Evolutionary conservation across 208 protist species (phyloP).

Genomic region (Crithidia expoeki): DNA sequence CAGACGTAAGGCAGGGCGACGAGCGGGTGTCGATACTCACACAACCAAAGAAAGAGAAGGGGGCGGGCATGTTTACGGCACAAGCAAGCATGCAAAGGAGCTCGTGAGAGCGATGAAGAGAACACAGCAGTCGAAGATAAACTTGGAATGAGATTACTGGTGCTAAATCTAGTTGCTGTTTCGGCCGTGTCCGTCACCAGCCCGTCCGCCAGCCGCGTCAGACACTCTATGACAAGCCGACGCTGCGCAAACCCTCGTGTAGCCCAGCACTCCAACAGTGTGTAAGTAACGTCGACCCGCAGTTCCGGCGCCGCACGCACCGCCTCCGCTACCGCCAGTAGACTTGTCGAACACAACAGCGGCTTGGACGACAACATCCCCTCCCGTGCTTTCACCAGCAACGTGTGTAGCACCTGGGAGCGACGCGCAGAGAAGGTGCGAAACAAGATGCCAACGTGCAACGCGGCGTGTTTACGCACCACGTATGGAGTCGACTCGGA

Average conservation of each 20-base stretch:
- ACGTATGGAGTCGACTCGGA: slow-evolving; percentile 42
- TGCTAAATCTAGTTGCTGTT: too few relatives aligned
- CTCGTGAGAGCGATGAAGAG: background rate
- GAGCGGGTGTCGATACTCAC: slow-evolving; percentile 55
- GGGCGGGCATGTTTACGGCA: slow-evolving; percentile 47
- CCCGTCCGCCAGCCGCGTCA: slow-evolving; percentile 46
- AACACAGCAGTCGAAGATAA: background rate
- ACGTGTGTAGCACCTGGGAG: slow-evolving; percentile 53
- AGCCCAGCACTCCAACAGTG: slow-evolving; percentile 80
- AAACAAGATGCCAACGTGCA: slow-evolving; percentile 60
- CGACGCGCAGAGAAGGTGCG: slow-evolving; percentile 44
- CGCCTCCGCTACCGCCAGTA: slow-evolving; percentile 71
- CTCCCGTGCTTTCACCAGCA: slow-evolving; percentile 56
- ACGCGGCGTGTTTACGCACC: slow-evolving; percentile 60
- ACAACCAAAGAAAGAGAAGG: slow-evolving; percentile 75
- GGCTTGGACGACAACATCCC: slow-evolving; percentile 52
- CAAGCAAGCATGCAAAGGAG: slow-evolving; percentile 28
- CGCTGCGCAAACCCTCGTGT: slow-evolving; percentile 62
- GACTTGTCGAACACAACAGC: slow-evolving; percentile 59
- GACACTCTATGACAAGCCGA: slow-evolving; percentile 52
- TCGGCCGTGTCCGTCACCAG: background rate
- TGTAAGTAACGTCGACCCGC: slow-evolving; percentile 58
- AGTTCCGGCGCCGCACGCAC: slow-evolving; percentile 54
- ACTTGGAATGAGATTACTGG: too few relatives aligned
- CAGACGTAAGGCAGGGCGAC: slow-evolving; percentile 66